Conservation (phyloP, 2,329 filamentous ascomycete species). For the Elsinoe ampelina region DNA sequence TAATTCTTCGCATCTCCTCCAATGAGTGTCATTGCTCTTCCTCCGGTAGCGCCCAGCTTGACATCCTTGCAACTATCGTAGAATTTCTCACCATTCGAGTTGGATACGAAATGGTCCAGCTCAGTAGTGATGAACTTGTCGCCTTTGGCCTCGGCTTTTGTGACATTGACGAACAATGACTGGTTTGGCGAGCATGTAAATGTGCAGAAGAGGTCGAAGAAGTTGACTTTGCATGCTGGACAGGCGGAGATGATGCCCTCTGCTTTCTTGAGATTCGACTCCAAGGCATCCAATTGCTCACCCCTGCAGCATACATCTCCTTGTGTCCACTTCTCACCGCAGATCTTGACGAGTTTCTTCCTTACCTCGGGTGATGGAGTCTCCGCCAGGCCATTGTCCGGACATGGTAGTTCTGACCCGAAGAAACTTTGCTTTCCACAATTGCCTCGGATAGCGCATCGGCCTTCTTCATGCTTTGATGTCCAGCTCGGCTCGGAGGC, state of each 20-base stretch:
- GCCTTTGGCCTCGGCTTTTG: constrained; percentile 51
- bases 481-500: constrained; percentile 15
- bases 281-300: constrained; percentile 72
- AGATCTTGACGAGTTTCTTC: constrained; percentile 71
- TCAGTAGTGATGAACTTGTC: constrained; percentile 68
- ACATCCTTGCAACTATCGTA: constrained; percentile 98
- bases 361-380: constrained; percentile 63
- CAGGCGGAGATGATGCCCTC: constrained; percentile 86
- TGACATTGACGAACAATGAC: constrained; percentile 90
- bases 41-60: constrained; percentile 91
- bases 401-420: constrained; percentile 78
- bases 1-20: constrained; percentile 92
- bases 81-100: constrained; percentile 76
- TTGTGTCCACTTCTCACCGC: constrained; percentile 76
- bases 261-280: constrained; percentile 75
- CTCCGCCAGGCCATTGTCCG: constrained; percentile 76
- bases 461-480: constrained; percentile 67
- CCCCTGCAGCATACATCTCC: constrained; percentile 76
- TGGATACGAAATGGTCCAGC: constrained; percentile 78
- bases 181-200: constrained; percentile 98
- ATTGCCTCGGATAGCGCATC: constrained; percentile 83
- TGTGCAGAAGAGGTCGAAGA: constrained; percentile 96
- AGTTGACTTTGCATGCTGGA: constrained; percentile 95
- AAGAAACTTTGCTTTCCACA: constrained; percentile 90
- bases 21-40: constrained; percentile 90